Conservation (phyloP, 192 early-diverging fungal genomes). For the Ambispora gerdemannii region DNA sequence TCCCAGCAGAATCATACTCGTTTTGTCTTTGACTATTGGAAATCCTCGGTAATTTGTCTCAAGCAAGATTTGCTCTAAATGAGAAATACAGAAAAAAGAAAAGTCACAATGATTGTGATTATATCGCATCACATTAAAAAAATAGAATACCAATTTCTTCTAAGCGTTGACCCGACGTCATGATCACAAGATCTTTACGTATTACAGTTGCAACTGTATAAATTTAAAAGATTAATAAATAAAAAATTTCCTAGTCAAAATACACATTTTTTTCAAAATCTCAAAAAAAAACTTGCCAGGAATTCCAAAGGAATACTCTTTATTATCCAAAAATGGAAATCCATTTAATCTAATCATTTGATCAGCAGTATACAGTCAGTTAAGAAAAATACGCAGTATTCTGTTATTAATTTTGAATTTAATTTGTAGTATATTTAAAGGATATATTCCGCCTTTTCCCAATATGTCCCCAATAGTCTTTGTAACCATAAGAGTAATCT, state of each 20-base stretch:
- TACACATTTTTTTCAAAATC: conserved; percentile 14
- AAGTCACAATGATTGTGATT: not conserved
- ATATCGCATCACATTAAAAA: not conserved
- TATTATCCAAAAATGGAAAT: conserved; percentile 74
- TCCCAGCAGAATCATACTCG: conserved; percentile 60
- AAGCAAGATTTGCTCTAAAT: conserved; percentile 46
- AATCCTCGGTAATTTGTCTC: conserved; percentile 63
- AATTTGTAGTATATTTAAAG: too few relatives aligned
- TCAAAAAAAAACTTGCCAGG: conserved; percentile 33
- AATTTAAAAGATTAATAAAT: conserved; percentile 16
- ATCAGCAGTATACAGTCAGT: conserved; percentile 46
- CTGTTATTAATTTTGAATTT: too few relatives aligned
- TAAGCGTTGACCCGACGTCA: conserved; percentile 53
- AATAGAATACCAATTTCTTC: conserved; percentile 43
- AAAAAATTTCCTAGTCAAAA: not conserved
- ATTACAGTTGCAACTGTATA: conserved; percentile 52
- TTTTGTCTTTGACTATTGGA: conserved; percentile 68
- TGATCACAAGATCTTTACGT: conserved; percentile 53
- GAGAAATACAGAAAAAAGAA: not conserved
- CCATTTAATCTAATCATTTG: conserved; percentile 75
- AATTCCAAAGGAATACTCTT: conserved; percentile 60
- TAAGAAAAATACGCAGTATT: too few relatives aligned
- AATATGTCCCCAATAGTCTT: conserved; percentile 72
- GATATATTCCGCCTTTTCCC: conserved; percentile 65
- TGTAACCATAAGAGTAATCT: conserved; percentile 75